A percentile compares a stretch with the other conserved stretches of the same genome.
Evolutionary conservation across 495 filamentous ascomycete species (phyloP).

Genomic region (Aspergillus indologenus): DNA sequence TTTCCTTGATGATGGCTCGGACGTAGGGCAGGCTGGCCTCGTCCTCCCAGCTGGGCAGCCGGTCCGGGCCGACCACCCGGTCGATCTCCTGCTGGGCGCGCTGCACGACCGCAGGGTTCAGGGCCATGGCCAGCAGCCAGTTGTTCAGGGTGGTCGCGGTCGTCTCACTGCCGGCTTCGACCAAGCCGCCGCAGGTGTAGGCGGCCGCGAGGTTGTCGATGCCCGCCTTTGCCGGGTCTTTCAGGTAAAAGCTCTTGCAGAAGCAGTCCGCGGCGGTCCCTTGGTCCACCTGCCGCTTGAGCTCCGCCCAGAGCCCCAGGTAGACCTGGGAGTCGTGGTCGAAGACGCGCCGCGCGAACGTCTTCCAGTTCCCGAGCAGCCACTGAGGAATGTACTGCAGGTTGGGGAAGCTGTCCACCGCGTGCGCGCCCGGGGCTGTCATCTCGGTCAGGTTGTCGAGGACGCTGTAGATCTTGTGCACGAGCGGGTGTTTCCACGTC

Average conservation of each 20-base stretch:
- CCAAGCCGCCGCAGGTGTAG: background rate
- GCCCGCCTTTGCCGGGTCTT: too few species aligned
- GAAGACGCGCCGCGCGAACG: background rate
- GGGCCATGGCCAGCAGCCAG: slow-evolving; percentile 17
- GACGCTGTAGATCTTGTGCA: slow-evolving; percentile 2
- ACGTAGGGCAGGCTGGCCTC: slow-evolving; percentile 44
- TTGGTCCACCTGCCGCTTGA: background rate
- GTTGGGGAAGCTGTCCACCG: slow-evolving; percentile 1
- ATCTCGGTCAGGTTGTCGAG: background rate
- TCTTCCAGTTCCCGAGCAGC: background rate
- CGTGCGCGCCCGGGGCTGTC: background rate
- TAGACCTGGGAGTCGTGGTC: background rate
- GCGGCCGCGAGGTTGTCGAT: background rate
- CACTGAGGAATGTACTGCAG: background rate
- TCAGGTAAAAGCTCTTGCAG: too few species aligned
- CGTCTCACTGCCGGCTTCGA: slow-evolving; percentile 21
- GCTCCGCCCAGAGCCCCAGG: background rate
- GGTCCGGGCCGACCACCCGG: slow-evolving; percentile 11
- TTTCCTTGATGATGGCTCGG: slow-evolving; percentile 57
- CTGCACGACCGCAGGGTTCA: slow-evolving; percentile 7
- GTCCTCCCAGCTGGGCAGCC: slow-evolving; percentile 47
- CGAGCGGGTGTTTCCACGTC: slow-evolving; percentile 16
- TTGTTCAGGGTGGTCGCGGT: slow-evolving; percentile 18
- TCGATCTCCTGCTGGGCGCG: slow-evolving; percentile 16
- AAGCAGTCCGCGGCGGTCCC: slow-evolving; percentile 5